Evolutionary conservation across 2,329 filamentous ascomycete genomes (phyloP).

Genomic region (Talaromyces rugulosus): DNA sequence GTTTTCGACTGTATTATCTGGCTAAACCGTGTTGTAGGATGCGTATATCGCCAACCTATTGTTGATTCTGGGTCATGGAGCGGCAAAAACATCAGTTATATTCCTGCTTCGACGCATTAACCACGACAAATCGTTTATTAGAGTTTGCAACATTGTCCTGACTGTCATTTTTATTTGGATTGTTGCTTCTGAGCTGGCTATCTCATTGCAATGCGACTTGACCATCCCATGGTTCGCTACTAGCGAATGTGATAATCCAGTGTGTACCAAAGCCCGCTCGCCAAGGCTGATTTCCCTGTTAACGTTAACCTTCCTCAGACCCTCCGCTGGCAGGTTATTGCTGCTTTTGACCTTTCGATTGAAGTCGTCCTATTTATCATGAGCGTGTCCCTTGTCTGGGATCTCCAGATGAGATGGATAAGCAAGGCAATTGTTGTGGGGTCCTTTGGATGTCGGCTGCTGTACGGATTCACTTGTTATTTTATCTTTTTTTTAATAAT

Average conservation of each 20-base stretch:
- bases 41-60: slow-evolving; percentile 19
- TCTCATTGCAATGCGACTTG: background rate
- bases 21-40: slow-evolving; percentile 1
- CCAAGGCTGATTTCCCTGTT: background rate
- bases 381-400: slow-evolving; percentile 31
- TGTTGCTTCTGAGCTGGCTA: background rate
- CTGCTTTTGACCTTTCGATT: slow-evolving; percentile 35
- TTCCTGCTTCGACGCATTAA: slow-evolving; percentile 25
- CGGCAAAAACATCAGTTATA: slow-evolving; percentile 24
- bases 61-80: slow-evolving; percentile 23
- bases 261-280: background rate
- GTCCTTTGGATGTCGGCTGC: slow-evolving; percentile 35
- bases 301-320: slow-evolving; percentile 5
- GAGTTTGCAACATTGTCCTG: background rate
- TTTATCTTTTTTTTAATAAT: slow-evolving; percentile 15
- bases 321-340: slow-evolving; percentile 33
- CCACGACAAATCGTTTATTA: slow-evolving; percentile 1
- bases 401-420: slow-evolving; percentile 31
- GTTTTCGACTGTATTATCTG: background rate
- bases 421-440: slow-evolving; percentile 31
- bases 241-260: background rate
- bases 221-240: background rate
- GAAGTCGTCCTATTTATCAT: slow-evolving; percentile 28
- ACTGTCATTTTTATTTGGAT: background rate
- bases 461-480: slow-evolving; percentile 21